These are phyloP conservation scores for Erigeron canadensis DNA, from an alignment of 129 eudicot genomes.

Conservation along the genomic window DNA sequence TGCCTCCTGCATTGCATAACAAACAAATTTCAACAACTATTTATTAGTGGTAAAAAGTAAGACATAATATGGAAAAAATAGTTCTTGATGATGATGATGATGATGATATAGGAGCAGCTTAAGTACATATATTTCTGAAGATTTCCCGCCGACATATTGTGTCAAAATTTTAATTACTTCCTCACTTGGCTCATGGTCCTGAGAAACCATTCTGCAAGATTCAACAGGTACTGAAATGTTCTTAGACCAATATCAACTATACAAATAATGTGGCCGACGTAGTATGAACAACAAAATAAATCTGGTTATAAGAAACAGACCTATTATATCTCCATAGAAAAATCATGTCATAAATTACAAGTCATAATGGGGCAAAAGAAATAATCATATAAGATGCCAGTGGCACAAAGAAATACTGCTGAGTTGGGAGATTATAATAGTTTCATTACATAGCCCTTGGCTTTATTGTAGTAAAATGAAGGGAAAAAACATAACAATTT, in stretches of 20 bases:
- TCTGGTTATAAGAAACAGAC: slow-evolving; percentile 5
- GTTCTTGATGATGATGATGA: slow-evolving; percentile 25
- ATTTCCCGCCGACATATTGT: slow-evolving; percentile 64
- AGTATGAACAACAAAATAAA: slow-evolving; percentile 7
- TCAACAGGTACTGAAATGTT: slow-evolving; percentile 19
- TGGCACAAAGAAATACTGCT: slow-evolving; percentile 3
- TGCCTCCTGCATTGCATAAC: slow-evolving; percentile 59
- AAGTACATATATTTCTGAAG: slow-evolving; percentile 68
- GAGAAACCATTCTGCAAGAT: slow-evolving; percentile 62
- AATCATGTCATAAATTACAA: slow-evolving; percentile 9
- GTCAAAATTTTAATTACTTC: slow-evolving; percentile 65
- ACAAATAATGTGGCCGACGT: slow-evolving; percentile 7
- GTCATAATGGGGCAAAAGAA: not conserved
- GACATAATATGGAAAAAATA: slow-evolving; percentile 21
- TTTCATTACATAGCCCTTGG: not conserved
- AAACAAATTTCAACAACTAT: slow-evolving; percentile 21
- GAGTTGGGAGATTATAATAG: not conserved
- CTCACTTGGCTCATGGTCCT: slow-evolving; percentile 60
- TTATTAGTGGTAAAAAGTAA: slow-evolving; percentile 7
- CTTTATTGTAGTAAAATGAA: not conserved
- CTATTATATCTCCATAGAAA: not conserved
- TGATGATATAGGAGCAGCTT: not conserved
- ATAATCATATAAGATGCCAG: slow-evolving; percentile 6
- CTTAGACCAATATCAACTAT: slow-evolving; percentile 10
- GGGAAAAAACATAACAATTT: not conserved